phyloP scores from a whole-genome alignment of 345 rosid species.

The Salix exigua region DNA sequence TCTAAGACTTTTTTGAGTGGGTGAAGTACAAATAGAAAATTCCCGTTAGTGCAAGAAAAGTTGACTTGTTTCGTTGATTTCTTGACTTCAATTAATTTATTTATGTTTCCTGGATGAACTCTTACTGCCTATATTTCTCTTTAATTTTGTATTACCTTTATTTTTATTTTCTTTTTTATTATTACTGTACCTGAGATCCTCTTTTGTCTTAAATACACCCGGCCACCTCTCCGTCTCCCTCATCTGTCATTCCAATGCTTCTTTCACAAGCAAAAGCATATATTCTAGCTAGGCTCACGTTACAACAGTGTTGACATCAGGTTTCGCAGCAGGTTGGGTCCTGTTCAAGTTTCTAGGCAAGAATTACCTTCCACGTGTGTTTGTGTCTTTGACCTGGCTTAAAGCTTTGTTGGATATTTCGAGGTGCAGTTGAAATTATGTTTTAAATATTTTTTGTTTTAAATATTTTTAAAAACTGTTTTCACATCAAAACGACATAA shows the following conservation, averaged over 20 bases:
- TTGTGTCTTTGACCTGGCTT: no score
- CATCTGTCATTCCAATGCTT: background rate
- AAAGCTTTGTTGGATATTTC: no score
- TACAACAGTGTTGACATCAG: background rate
- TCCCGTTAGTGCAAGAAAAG: background rate
- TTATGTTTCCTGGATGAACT: background rate
- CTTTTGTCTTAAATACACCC: background rate
- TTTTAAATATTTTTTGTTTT: no score
- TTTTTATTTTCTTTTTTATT: background rate
- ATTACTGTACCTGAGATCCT: background rate
- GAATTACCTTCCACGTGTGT: background rate
- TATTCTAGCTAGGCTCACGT: background rate
- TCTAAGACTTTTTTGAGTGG: background rate
- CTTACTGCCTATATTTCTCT: background rate
- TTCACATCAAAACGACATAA: no score
- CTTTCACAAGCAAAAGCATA: background rate
- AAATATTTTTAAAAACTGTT: no score
- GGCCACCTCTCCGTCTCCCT: background rate
- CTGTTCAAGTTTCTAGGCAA: background rate
- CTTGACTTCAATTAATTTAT: background rate
- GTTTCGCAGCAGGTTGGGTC: background rate
- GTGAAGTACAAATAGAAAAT: constrained; percentile 17
- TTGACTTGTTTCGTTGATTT: constrained; percentile 3
- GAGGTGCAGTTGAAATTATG: no score
- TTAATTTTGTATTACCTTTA: background rate